Evolutionary conservation across 805 yeast genomes (phyloP), one percentile per base, ranked within the genome.

Genomic region (Scheffersomyces lignosus): DNA sequence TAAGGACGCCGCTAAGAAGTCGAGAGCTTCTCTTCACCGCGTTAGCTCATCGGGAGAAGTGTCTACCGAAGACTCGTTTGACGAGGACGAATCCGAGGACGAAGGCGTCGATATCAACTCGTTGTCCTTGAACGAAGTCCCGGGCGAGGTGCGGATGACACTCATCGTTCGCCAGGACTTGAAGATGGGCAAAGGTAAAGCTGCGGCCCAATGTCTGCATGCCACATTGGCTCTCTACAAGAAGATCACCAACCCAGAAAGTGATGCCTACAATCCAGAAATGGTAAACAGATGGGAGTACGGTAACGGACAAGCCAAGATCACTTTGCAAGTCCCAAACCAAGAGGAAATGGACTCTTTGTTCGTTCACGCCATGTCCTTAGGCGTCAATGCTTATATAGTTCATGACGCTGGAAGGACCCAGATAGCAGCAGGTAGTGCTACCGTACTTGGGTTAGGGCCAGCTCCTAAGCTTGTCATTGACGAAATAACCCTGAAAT

Each of bases 371-470:
- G 97, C 97, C 1, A 75, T 86, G 25, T 78, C 88, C 3, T 52
- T 86, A 37, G 90, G 90, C 5, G 75, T 93, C 13, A 85, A 88
- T 51, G 78, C 91, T 2, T 77, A 81, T 45, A 76, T 87, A 4
- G 88, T 93, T 26, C 95, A 85, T 49, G 99, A 93, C 64, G 99
- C 99, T 17, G 99, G 99, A 3, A 76, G 97, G 51, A 91, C 99
- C 1, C 97, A 93, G 59, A 80, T 93, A 34, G 95, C 87, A n/a
- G 85, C 96, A 4, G 98, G 98, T 1, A 82, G 93, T 41, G 95
- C 95, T 2, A 93, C 99, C 0, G 98, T 93, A 1, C 64, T 93
- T n/a, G 99, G 98, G 1, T 58, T 93, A 18, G 99, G 99, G 0
- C 99, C 99, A 1, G 98, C 96, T 14, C 97, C 98, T 15, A 87